Percentiles rank a stretch among this genome's conserved stretches.
phyloP scores from a whole-genome alignment of 2,329 filamentous ascomycete genomes.

The Scleromitrula shiraiana region DNA sequence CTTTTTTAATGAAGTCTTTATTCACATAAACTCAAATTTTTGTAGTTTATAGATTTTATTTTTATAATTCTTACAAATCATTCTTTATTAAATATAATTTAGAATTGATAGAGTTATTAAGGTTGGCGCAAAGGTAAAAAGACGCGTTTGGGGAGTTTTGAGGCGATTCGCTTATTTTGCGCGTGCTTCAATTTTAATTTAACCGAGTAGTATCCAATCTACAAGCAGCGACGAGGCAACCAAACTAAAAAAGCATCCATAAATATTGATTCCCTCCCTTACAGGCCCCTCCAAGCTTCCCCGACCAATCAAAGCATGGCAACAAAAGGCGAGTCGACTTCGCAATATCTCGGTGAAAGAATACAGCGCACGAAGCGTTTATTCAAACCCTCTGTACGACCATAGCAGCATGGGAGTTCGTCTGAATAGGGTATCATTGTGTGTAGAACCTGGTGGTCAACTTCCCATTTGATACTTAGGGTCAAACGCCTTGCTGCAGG shows the following conservation, averaged over 20 bases:
- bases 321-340: neutral
- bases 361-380: neutral
- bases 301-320: neutral
- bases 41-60: too few relatives aligned
- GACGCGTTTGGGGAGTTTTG: too few relatives aligned
- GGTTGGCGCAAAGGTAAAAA: too few relatives aligned
- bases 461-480: neutral
- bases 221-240: constrained; percentile 1
- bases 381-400: neutral
- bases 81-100: too few relatives aligned
- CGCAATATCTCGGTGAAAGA: neutral
- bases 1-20: too few relatives aligned
- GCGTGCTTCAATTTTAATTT: too few relatives aligned
- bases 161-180: too few relatives aligned
- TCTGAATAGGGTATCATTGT: neutral
- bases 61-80: too few relatives aligned
- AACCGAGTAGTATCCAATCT: neutral
- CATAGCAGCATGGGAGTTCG: neutral
- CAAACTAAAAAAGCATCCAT: neutral
- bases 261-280: neutral
- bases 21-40: too few relatives aligned
- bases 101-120: too few relatives aligned
- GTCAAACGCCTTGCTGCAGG: neutral
- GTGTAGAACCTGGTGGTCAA: neutral
- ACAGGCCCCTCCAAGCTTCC: neutral